Evolutionary conservation across 1,139 yeast species (phyloP).

Genomic region (Yamadazyma epiphylla): DNA sequence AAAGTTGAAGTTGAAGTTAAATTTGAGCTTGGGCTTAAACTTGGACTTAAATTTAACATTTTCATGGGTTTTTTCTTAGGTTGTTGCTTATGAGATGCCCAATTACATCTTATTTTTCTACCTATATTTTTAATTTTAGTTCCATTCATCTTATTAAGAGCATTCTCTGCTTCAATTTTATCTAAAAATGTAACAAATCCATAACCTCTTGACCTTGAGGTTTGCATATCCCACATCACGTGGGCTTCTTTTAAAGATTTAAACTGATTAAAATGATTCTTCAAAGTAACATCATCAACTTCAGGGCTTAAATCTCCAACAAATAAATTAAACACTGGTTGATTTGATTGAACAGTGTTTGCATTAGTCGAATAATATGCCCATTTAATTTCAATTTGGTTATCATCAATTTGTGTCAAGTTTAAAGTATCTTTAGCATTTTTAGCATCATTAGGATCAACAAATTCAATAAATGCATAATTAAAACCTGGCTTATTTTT

Average conservation of each 20-base stretch:
- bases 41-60: neutral
- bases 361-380: slow-evolving; percentile 70
- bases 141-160: slow-evolving; percentile 75
- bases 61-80: neutral
- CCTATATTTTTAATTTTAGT: slow-evolving; percentile 58
- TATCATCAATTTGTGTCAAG: slow-evolving; percentile 50
- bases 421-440: slow-evolving; percentile 59
- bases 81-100: slow-evolving; percentile 76
- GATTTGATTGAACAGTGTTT: slow-evolving; percentile 42
- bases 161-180: slow-evolving; percentile 68
- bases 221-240: slow-evolving; percentile 97
- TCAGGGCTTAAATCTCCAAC: slow-evolving; percentile 87
- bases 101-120: slow-evolving; percentile 75
- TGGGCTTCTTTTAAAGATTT: slow-evolving; percentile 75
- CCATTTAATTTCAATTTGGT: slow-evolving; percentile 68
- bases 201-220: slow-evolving; percentile 86
- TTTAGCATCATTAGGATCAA: slow-evolving; percentile 54
- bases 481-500: slow-evolving; percentile 71
- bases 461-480: slow-evolving; percentile 83
- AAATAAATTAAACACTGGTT: slow-evolving; percentile 62
- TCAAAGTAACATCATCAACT: slow-evolving; percentile 72
- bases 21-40: neutral
- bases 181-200: slow-evolving; percentile 83
- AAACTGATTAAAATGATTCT: slow-evolving; percentile 56
- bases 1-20: neutral